phyloP scores from a whole-genome alignment of 257 asterid species.

The Ballota nigra region DNA sequence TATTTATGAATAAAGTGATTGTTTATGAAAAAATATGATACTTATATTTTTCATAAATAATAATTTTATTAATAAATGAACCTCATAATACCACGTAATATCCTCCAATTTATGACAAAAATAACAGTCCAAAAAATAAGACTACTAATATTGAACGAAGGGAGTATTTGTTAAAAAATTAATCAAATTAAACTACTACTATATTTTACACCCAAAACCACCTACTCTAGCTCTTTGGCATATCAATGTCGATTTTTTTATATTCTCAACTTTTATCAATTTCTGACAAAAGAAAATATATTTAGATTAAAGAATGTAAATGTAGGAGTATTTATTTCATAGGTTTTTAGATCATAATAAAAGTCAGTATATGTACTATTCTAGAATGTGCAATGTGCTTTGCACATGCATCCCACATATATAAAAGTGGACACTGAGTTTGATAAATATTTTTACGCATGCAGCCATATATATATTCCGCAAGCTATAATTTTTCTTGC shows the following conservation, averaged over 20 bases:
- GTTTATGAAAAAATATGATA: too few species aligned
- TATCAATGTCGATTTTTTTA: not conserved
- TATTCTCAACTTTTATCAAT: too few species aligned
- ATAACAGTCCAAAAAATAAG: too few species aligned
- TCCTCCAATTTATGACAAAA: too few species aligned
- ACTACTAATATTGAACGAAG: too few species aligned
- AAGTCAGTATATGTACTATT: not conserved
- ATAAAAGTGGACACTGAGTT: not conserved
- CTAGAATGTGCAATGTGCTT: not conserved
- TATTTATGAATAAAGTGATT: too few species aligned
- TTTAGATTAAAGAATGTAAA: not conserved
- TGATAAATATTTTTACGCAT: not conserved
- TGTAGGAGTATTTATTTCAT: not conserved
- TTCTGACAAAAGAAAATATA: not conserved
- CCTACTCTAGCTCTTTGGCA: not conserved
- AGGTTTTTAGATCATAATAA: too few species aligned
- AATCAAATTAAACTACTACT: not conserved
- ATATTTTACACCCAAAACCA: not conserved
- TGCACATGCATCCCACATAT: not conserved
- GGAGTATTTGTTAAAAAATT: too few species aligned
- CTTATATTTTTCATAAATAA: too few species aligned
- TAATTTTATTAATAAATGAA: too few species aligned
- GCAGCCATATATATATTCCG: not conserved
- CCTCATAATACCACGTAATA: too few species aligned
- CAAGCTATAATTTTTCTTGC: too few species aligned